These are phyloP conservation scores for Penicillium manginii DNA, from an alignment of 495 filamentous ascomycete genomes.

Conservation along the genomic window DNA sequence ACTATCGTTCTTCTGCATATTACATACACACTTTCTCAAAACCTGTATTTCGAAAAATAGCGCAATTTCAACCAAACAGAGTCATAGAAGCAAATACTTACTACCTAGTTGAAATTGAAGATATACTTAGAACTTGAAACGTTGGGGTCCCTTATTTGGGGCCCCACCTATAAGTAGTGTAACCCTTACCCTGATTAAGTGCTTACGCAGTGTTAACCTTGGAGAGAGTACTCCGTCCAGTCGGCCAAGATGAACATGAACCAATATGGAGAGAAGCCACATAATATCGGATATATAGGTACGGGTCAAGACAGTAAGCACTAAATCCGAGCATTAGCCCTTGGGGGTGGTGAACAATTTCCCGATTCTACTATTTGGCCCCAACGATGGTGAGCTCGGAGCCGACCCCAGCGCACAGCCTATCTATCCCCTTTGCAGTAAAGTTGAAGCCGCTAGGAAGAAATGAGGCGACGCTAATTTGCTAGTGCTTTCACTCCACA, in stretches of 20 bases:
- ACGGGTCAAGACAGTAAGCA: no score
- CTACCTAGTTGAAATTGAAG: background rate
- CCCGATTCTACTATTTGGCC: background rate
- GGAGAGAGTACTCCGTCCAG: no score
- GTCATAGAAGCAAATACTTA: background rate
- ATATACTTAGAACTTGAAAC: constrained; percentile 3
- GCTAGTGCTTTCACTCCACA: no score
- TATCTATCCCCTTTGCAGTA: no score
- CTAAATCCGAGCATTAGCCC: no score
- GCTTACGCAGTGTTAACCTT: background rate
- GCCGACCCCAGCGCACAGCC: no score
- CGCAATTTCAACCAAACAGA: background rate
- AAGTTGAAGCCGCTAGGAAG: background rate
- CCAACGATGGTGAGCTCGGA: background rate
- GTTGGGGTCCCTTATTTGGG: background rate
- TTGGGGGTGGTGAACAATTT: no score
- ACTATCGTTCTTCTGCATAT: background rate
- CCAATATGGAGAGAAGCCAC: no score
- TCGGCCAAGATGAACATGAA: no score
- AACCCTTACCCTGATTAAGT: constrained; percentile 1
- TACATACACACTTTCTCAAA: background rate
- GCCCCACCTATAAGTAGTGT: background rate
- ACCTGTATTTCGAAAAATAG: background rate
- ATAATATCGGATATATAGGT: no score
- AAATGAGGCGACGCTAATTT: constrained; percentile 2